A percentile compares a stretch with the other conserved stretches of the same genome.
Conservation (phyloP, 495 filamentous ascomycete genomes). For the Penicillium simplicissimum region DNA sequence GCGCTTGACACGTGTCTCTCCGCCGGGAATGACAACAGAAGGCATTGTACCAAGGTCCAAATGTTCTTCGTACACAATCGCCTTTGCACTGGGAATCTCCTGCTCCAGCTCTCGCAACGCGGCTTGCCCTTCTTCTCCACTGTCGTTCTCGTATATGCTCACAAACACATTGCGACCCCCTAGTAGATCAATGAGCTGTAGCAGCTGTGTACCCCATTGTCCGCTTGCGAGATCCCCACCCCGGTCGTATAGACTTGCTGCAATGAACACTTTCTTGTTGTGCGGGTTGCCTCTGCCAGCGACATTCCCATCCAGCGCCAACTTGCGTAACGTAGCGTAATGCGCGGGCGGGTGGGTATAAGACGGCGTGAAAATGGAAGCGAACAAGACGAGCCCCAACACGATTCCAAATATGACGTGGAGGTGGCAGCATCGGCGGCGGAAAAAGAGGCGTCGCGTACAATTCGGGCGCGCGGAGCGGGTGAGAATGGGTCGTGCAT, state of each 20-base stretch:
- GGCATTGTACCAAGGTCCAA: conserved; percentile 53
- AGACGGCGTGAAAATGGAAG: conserved; percentile 57
- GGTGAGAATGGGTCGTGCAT: conserved; percentile 30
- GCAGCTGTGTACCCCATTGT: conserved; percentile 63
- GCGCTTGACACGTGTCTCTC: conserved; percentile 63
- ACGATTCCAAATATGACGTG: conserved; percentile 67
- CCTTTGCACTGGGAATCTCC: conserved; percentile 50
- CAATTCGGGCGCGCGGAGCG: conserved; percentile 29
- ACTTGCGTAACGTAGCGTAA: conserved; percentile 45
- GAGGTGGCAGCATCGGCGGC: conserved; percentile 64
- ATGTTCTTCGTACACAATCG: conserved; percentile 56
- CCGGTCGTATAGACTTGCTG: conserved; percentile 70
- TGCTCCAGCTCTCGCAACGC: conserved; percentile 46
- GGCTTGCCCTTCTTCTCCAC: conserved; percentile 49
- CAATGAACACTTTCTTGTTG: conserved; percentile 73
- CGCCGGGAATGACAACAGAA: conserved; percentile 60
- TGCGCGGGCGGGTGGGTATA: conserved; percentile 57
- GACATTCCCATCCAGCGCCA: conserved; percentile 34
- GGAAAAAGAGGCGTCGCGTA: conserved; percentile 49
- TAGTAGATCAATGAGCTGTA: conserved; percentile 62
- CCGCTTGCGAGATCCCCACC: conserved; percentile 59
- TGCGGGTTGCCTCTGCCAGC: conserved; percentile 61
- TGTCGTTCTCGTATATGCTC: conserved; percentile 71
- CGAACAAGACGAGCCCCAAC: conserved; percentile 54
- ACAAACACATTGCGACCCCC: conserved; percentile 53